Evolutionary conservation across 2,329 filamentous ascomycete species (phyloP).

Genomic region (Elsinoe fawcettii): DNA sequence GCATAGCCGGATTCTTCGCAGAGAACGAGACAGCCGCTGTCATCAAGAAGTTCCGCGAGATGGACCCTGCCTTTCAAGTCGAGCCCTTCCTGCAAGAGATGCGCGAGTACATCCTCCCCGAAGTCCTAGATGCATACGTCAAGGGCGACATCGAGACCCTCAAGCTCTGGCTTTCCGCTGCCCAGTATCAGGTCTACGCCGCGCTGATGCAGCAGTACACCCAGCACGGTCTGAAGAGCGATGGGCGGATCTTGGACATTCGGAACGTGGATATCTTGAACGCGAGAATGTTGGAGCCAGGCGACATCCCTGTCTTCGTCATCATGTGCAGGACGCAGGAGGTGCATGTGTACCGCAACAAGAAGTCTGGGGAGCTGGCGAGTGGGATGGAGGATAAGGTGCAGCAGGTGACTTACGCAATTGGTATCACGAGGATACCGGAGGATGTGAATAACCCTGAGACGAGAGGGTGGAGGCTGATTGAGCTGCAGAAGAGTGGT

Average conservation of each 20-base stretch:
- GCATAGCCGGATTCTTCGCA: conserved; percentile 89
- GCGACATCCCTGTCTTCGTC: conserved; percentile 91
- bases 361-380: conserved; percentile 79
- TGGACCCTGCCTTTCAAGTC: conserved; percentile 90
- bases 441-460: conserved; percentile 97
- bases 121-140: conserved; percentile 95
- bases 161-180: conserved; percentile 91
- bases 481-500: conserved; percentile 97
- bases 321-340: conserved; percentile 95
- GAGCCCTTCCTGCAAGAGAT: conserved; percentile 93
- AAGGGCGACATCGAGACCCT: conserved; percentile 88
- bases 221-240: conserved; percentile 83
- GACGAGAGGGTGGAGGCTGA: conserved; percentile 92
- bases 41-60: conserved; percentile 94
- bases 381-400: conserved; percentile 99
- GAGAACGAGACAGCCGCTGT: conserved; percentile 97
- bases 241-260: conserved; percentile 92
- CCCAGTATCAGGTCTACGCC: conserved; percentile 93
- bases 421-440: conserved; percentile 85
- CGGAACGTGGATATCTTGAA: conserved; percentile 82
- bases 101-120: conserved; percentile 93
- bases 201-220: conserved; percentile 97
- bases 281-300: conserved; percentile 73
- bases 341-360: conserved; percentile 91
- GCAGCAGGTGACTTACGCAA: conserved; percentile 95